These are phyloP conservation scores for Galerina marginata DNA, from an alignment of 768 basidiomycete species.

Conservation along the genomic window DNA sequence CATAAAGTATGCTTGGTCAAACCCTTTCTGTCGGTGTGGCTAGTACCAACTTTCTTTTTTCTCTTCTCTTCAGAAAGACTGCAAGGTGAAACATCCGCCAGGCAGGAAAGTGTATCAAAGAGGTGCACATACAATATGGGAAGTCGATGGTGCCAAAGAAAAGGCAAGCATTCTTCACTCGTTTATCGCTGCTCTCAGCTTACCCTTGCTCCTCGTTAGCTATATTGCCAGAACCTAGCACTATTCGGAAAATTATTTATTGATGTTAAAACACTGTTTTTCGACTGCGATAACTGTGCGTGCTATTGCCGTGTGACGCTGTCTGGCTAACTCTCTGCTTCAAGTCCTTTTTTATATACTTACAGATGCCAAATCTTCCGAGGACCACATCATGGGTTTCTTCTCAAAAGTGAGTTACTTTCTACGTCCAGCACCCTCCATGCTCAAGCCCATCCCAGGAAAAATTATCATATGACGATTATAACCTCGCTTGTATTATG, in stretches of 20 bases:
- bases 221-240: constrained; percentile 95
- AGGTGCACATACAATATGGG: constrained; percentile 91
- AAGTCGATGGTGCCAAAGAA: constrained; percentile 87
- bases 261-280: constrained; percentile 95
- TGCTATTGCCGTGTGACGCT: background rate
- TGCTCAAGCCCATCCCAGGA: constrained; percentile 55
- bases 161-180: constrained; percentile 58
- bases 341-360: constrained; percentile 91
- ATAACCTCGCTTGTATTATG: constrained; percentile 96
- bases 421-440: background rate
- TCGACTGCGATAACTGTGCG: constrained; percentile 87
- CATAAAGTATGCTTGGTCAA: constrained; percentile 56
- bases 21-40: background rate
- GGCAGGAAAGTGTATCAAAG: constrained; percentile 90
- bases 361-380: constrained; percentile 80
- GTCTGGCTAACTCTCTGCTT: constrained; percentile 2
- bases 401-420: constrained; percentile 59
- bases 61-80: constrained; percentile 62
- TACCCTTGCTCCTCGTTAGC: constrained; percentile 46
- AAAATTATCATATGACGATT: constrained; percentile 94
- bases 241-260: constrained; percentile 99
- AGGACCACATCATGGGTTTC: constrained; percentile 81
- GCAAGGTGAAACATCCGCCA: constrained; percentile 75
- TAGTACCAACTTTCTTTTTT: background rate
- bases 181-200: background rate